A percentile compares a stretch with the other conserved stretches of the same genome.
These are phyloP conservation scores for Fraxinus xanthoxyloides DNA, from an alignment of 305 asterid genomes.

Conservation along the genomic window DNA sequence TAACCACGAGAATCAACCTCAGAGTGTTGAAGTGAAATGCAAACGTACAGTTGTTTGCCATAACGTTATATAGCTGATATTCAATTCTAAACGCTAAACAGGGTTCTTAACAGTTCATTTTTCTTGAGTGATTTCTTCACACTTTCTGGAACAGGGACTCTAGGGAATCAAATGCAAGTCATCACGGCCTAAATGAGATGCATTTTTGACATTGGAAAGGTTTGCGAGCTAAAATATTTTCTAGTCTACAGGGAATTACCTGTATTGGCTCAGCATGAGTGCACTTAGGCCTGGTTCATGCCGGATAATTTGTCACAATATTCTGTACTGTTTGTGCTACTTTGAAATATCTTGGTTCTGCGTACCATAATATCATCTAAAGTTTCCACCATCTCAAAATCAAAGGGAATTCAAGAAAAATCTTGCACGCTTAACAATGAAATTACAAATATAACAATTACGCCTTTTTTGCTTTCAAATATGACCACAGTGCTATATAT, in stretches of 20 bases:
- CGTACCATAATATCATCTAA: conserved; percentile 4
- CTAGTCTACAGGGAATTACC: not conserved
- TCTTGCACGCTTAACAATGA: not conserved
- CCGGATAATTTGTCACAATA: not conserved
- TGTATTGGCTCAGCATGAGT: not conserved
- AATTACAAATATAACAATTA: not conserved
- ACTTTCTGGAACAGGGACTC: not conserved
- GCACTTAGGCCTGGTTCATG: not conserved
- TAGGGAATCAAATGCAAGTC: not conserved
- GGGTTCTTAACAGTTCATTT: not conserved
- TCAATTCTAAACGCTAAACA: not conserved
- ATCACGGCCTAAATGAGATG: not conserved
- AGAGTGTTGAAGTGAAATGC: not conserved
- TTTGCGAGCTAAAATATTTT: not conserved
- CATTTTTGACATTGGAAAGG: not conserved
- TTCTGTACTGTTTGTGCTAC: not conserved
- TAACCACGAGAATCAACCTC: not conserved
- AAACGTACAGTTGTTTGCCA: not conserved
- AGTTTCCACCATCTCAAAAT: conserved; percentile 11
- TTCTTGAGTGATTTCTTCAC: not conserved
- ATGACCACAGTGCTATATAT: not conserved
- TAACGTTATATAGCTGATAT: not conserved
- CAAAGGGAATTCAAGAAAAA: conserved; percentile 3
- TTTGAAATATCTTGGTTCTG: not conserved
- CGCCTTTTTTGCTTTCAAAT: conserved; percentile 4